A percentile compares a stretch with the other conserved stretches of the same genome.
phyloP scores from a whole-genome alignment of 192 early-diverging fungal genomes.

The Kickxella alabastrina region DNA sequence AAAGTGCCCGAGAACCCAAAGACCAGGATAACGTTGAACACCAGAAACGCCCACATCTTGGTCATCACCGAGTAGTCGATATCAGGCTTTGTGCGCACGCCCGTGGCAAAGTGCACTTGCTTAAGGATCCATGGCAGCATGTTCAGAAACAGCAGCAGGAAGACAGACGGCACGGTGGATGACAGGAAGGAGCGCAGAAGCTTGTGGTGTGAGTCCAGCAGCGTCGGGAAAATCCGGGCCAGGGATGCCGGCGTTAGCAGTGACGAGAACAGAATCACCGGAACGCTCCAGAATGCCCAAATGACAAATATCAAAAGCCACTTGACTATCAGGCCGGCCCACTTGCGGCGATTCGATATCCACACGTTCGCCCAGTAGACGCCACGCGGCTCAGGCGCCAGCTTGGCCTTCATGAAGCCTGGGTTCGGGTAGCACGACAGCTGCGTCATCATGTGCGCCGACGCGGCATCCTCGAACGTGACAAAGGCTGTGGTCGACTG shows the following conservation, averaged over 20 bases:
- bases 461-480: slow-evolving; percentile 69
- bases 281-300: slow-evolving; percentile 73
- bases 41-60: slow-evolving; percentile 72
- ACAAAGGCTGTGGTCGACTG: slow-evolving; percentile 68
- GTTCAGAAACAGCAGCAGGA: slow-evolving; percentile 66
- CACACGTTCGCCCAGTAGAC: slow-evolving; percentile 75
- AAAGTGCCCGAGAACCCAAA: slow-evolving; percentile 72
- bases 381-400: slow-evolving; percentile 74
- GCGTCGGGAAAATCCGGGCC: slow-evolving; percentile 57
- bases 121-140: slow-evolving; percentile 68
- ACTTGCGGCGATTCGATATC: slow-evolving; percentile 55
- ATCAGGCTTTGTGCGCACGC: slow-evolving; percentile 37
- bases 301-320: slow-evolving; percentile 59
- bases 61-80: slow-evolving; percentile 55
- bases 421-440: slow-evolving; percentile 63
- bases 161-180: slow-evolving; percentile 66
- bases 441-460: slow-evolving; percentile 68
- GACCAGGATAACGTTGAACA: slow-evolving; percentile 72
- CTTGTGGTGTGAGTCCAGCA: slow-evolving; percentile 53
- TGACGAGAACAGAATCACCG: slow-evolving; percentile 64
- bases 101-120: slow-evolving; percentile 42
- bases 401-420: slow-evolving; percentile 55
- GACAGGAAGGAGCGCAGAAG: slow-evolving; percentile 60
- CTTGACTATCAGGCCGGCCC: slow-evolving; percentile 53
- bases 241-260: slow-evolving; percentile 61